Evolutionary conservation across 2,329 filamentous ascomycete species (phyloP).

Genomic region (Thermothelomyces thermophilus): DNA sequence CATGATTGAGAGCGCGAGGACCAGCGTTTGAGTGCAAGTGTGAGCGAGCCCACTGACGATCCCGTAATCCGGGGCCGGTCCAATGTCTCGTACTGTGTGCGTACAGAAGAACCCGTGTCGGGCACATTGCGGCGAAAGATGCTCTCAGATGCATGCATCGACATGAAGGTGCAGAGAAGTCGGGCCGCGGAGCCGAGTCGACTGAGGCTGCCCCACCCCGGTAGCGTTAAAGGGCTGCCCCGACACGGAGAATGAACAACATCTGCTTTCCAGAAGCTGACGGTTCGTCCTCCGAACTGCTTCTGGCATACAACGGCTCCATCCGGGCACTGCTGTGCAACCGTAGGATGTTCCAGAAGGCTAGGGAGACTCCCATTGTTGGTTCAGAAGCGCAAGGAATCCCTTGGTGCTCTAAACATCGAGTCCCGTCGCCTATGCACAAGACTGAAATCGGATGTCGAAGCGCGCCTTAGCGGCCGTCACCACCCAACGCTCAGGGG

Average conservation of each 20-base stretch:
- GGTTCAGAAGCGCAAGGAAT: conserved; percentile 3
- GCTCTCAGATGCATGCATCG: conserved; percentile 5
- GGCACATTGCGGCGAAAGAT: conserved; percentile 12
- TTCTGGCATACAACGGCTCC: conserved; percentile 11
- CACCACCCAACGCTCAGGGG: conserved; percentile 8
- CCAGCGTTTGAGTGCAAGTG: no score
- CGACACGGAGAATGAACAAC: not conserved
- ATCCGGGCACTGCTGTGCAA: not conserved
- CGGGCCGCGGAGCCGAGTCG: conserved; percentile 24
- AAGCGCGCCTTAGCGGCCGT: conserved; percentile 18
- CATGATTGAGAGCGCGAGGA: no score
- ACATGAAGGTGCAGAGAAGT: conserved; percentile 14
- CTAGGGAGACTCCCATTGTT: conserved; percentile 11
- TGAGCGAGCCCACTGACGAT: no score
- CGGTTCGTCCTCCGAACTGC: conserved; percentile 10
- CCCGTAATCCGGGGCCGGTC: no score
- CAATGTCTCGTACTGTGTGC: no score
- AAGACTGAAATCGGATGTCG: conserved; percentile 18
- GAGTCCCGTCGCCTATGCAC: conserved; percentile 22
- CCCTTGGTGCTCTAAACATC: conserved; percentile 5
- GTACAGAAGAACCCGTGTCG: not conserved
- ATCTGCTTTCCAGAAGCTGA: not conserved
- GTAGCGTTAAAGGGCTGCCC: conserved; percentile 1
- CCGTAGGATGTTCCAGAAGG: conserved; percentile 9
- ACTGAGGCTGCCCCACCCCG: conserved; percentile 13